A percentile compares a stretch with the other conserved stretches of the same genome.
Evolutionary conservation across 2,329 filamentous ascomycete species (phyloP).

Genomic region (Pseudogymnoascus sp.): DNA sequence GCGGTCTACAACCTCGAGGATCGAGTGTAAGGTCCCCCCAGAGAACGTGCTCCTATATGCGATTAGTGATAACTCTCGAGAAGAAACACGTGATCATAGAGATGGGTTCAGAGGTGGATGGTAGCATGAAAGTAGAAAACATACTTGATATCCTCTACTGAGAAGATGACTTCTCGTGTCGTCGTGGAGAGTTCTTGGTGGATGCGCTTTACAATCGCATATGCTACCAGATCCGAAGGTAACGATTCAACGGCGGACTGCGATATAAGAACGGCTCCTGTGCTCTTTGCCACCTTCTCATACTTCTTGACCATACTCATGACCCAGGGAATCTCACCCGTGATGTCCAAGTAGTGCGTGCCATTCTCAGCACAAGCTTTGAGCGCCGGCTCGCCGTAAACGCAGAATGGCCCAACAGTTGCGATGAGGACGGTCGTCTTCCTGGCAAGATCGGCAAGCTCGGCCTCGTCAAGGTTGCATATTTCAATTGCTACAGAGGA

Average conservation of each 20-base stretch:
- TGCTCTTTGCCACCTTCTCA: conserved; percentile 41
- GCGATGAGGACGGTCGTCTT: conserved; percentile 50
- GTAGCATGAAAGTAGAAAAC: conserved; percentile 11
- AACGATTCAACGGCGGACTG: conserved; percentile 55
- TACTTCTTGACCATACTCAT: conserved; percentile 53
- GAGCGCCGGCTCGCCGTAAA: conserved; percentile 49
- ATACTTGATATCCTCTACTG: conserved; percentile 36
- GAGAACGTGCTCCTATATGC: conserved; percentile 42
- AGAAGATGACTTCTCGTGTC: conserved; percentile 46
- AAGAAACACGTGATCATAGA: neutral
- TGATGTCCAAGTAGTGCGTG: conserved; percentile 57
- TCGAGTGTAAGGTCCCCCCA: conserved; percentile 60
- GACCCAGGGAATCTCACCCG: conserved; percentile 51
- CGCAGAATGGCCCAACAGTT: conserved; percentile 50
- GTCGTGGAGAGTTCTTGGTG: conserved; percentile 40
- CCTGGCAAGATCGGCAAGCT: conserved; percentile 41
- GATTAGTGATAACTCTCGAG: conserved; percentile 10
- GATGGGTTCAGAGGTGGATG: neutral
- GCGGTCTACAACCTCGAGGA: conserved; percentile 49
- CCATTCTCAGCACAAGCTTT: conserved; percentile 53
- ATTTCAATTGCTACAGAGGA: conserved; percentile 42
- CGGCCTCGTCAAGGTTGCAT: conserved; percentile 37
- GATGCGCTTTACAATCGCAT: conserved; percentile 39
- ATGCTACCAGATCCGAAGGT: conserved; percentile 51
- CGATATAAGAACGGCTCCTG: conserved; percentile 51